Evolutionary conservation across 331 rosid species (phyloP).

Genomic region (Arachis monticola): DNA sequence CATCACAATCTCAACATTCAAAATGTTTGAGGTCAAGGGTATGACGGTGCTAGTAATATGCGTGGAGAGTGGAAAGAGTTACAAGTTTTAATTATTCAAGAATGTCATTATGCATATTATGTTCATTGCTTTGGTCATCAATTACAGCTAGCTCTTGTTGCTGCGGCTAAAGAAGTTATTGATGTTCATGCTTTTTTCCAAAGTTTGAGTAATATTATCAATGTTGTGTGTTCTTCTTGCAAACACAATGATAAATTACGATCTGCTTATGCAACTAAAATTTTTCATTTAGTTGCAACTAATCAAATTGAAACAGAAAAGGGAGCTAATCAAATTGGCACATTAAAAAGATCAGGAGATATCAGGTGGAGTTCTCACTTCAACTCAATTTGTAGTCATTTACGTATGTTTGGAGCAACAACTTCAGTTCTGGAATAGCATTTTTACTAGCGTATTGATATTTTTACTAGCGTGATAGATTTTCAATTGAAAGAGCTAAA

Average conservation of each 20-base stretch:
- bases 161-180: background rate
- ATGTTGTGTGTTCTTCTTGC: conserved; percentile 5
- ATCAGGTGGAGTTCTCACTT: background rate
- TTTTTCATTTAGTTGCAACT: background rate
- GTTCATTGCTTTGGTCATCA: background rate
- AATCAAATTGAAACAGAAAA: background rate
- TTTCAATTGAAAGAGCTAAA: conserved; percentile 8
- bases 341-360: background rate
- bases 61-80: background rate
- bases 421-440: background rate
- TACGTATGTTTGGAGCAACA: background rate
- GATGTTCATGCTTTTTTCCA: background rate
- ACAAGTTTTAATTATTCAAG: background rate
- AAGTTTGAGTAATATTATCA: background rate
- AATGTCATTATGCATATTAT: background rate
- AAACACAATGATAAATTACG: background rate
- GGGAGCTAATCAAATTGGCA: background rate
- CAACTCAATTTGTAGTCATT: background rate
- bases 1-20: background rate
- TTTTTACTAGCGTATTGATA: background rate
- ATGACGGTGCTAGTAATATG: background rate
- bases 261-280: background rate
- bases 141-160: background rate
- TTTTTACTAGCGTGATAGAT: background rate
- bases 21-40: background rate